Percentiles rank a stretch among this genome's conserved stretches.
phyloP scores from a whole-genome alignment of 371 early-diverging fungal genomes.

The Massospora cicadina region DNA sequence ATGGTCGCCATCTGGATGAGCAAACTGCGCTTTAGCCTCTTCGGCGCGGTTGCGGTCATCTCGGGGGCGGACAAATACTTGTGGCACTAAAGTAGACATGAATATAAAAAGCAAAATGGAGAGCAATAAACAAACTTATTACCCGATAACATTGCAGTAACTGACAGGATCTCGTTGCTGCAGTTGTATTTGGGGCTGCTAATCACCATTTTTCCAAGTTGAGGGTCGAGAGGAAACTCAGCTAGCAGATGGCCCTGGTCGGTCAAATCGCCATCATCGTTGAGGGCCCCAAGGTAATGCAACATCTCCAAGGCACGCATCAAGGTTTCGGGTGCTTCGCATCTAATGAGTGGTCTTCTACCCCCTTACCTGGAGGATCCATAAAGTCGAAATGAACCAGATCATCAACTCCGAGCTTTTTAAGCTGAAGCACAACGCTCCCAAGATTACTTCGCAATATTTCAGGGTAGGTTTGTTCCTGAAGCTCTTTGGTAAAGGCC shows the following conservation, averaged over 20 bases:
- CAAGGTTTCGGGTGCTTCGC: constrained; percentile 28
- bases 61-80: constrained; percentile 76
- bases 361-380: constrained; percentile 65
- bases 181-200: constrained; percentile 66
- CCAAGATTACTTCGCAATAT: constrained; percentile 86
- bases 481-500: constrained; percentile 54
- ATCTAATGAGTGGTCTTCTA: constrained; percentile 10
- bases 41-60: constrained; percentile 76
- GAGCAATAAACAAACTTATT: constrained; percentile 9
- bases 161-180: constrained; percentile 81
- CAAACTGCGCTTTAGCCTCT: constrained; percentile 80
- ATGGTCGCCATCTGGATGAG: constrained; percentile 80
- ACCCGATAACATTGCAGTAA: constrained; percentile 74
- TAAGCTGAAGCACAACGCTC: constrained; percentile 70
- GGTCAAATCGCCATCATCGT: constrained; percentile 69
- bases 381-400: constrained; percentile 88
- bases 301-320: constrained; percentile 78
- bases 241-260: constrained; percentile 73
- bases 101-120: not conserved
- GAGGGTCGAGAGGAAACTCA: constrained; percentile 87
- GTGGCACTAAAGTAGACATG: constrained; percentile 61
- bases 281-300: constrained; percentile 78
- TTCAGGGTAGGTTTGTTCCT: constrained; percentile 83
- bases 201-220: constrained; percentile 83
- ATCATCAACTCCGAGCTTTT: constrained; percentile 82